Percentiles rank a stretch among this genome's conserved stretches.
Evolutionary conservation across 2,329 filamentous ascomycete species (phyloP).

Genomic region (Trichoderma guizhouense): DNA sequence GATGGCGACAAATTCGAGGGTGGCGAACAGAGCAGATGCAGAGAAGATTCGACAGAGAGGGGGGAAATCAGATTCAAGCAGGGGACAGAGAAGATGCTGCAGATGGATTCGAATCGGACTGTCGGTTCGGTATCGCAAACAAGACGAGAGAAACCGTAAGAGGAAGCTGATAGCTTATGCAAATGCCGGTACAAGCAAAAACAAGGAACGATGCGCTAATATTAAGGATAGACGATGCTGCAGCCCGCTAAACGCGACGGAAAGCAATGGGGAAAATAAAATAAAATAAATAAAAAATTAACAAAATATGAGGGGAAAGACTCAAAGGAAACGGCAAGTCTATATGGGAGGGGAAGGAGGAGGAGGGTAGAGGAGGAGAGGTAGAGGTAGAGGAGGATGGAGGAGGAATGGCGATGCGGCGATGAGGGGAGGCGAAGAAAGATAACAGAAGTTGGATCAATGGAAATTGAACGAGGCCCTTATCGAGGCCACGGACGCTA

Average conservation of each 20-base stretch:
- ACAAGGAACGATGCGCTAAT: conserved; percentile 14
- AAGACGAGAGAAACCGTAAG: neutral
- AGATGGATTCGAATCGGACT: neutral
- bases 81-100: neutral
- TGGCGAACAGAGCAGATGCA: neutral
- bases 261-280: neutral
- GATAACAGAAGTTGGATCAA: conserved; percentile 12
- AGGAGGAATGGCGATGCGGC: neutral
- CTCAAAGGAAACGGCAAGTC: conserved; percentile 2
- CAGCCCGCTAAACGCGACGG: neutral
- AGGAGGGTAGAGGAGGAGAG: neutral
- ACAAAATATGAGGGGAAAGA: neutral
- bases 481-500: neutral
- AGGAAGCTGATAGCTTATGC: conserved; percentile 10
- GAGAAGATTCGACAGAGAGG: neutral
- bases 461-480: conserved; percentile 8
- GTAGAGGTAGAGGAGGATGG: neutral
- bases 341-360: conserved; percentile 8
- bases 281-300: conserved; percentile 17
- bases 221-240: conserved; percentile 15
- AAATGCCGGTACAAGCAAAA: conserved; percentile 18
- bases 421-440: conserved; percentile 20
- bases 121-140: neutral
- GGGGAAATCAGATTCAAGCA: neutral
- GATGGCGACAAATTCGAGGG: neutral